Evolutionary conservation across 2,329 filamentous ascomycete species (phyloP).

Genomic region (Pyrenophora teres): DNA sequence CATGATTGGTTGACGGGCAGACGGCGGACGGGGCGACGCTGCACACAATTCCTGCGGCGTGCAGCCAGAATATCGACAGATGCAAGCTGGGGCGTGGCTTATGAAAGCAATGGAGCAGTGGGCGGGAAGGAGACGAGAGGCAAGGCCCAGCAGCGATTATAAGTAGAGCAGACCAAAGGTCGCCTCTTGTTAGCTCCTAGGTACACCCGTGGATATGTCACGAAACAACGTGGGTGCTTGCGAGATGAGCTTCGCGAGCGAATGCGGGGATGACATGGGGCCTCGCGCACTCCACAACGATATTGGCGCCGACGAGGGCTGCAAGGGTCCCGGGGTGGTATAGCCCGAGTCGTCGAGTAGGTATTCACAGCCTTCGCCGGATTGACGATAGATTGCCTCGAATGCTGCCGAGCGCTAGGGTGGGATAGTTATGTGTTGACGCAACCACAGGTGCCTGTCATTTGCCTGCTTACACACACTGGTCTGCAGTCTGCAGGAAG

Average conservation of each 20-base stretch:
- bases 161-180: conserved; percentile 21
- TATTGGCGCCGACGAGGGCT: conserved; percentile 31
- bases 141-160: conserved; percentile 28
- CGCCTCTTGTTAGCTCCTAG: conserved; percentile 27
- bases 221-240: conserved; percentile 22
- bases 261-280: conserved; percentile 44
- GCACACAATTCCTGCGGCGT: conserved; percentile 36
- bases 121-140: conserved; percentile 6
- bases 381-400: conserved; percentile 31
- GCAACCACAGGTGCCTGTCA: conserved; percentile 23
- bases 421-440: conserved; percentile 14
- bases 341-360: conserved; percentile 30
- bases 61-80: conserved; percentile 32
- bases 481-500: conserved; percentile 36
- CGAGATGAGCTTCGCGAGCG: conserved; percentile 40
- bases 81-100: conserved; percentile 2
- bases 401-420: conserved; percentile 23
- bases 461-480: conserved; percentile 31
- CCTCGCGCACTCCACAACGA: conserved; percentile 33
- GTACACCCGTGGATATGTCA: conserved; percentile 7
- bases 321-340: conserved; percentile 30
- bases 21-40: conserved; percentile 33
- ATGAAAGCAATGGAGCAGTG: conserved; percentile 2
- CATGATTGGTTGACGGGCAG: conserved; percentile 47
- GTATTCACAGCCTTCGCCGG: conserved; percentile 27